Evolutionary conservation across 23 red algal genomes (phyloP), one percentile per base, ranked within the genome.

Genomic region (Gracilaria caudata): DNA sequence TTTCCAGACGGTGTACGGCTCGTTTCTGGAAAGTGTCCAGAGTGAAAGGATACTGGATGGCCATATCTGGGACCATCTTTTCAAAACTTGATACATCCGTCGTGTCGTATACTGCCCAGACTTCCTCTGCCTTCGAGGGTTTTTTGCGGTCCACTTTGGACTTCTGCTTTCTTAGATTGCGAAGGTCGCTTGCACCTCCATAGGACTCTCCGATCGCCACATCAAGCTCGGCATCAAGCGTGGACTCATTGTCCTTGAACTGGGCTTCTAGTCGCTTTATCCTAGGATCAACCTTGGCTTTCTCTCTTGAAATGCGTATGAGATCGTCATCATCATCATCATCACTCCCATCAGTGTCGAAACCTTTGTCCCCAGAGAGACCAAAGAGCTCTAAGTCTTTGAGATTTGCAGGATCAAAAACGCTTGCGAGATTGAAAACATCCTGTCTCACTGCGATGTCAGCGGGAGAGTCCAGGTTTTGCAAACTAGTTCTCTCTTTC

Each of bases 11-110:
- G 29, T 91, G 65, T 36, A 98, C 88, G 28, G 95, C 95, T 35
- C 90, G 90, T 66, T 94, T 94, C 49, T 98, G 95, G 60, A 98
- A 98, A 21, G 55, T 64, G 61, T 98, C 95, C 51, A 98, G 65
- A 64, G 84, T 83, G 56, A 98, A 98, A 21, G 86, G 90, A 61
- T 90, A 98, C 17, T 77, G 59, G 19, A 89, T 73, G 34, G 87
- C 95, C 77, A 87, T 87, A 44, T 90, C 76, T 53, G 95, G 91
- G 17, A 98, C 91, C 20, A 73, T 77, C 46, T 65, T 40, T 44
- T 41, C 87, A 88, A 94, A 98, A 51, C 87, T 81, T 23, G 86
- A 92, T 39, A 94, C 77, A 73, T 90, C 84, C 32, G 75, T 57
- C 54, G 78, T 86, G 21, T 98, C 95, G 14, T 72, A 72, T 12